These are phyloP conservation scores for Fusarium setosum DNA, from an alignment of 2,329 filamentous ascomycete genomes.

Conservation along the genomic window DNA sequence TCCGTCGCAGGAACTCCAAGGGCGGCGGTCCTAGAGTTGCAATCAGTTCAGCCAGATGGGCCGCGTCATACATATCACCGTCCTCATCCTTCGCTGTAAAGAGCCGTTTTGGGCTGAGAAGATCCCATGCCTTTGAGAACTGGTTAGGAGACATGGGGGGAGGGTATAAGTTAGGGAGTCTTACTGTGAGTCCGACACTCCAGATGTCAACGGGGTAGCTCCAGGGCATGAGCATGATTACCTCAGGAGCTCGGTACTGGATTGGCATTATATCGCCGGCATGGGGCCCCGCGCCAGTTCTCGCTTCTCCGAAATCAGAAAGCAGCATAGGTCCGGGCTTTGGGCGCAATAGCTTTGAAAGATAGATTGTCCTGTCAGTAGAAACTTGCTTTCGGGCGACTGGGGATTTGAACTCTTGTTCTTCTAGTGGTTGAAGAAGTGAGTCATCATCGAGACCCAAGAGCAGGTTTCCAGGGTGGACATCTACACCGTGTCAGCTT, in stretches of 20 bases:
- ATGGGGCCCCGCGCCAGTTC: slow-evolving; percentile 40
- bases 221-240: slow-evolving; percentile 37
- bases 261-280: slow-evolving; percentile 45
- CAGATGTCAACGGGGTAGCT: slow-evolving; percentile 43
- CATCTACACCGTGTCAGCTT: slow-evolving; percentile 24
- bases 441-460: slow-evolving; percentile 37
- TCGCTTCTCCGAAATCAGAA: slow-evolving; percentile 45
- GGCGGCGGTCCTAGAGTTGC: slow-evolving; percentile 39
- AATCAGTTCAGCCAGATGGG: slow-evolving; percentile 39
- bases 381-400: slow-evolving; percentile 33
- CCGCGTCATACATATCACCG: slow-evolving; percentile 34
- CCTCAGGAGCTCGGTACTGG: slow-evolving; percentile 40
- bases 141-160: background rate
- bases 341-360: slow-evolving; percentile 39
- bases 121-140: slow-evolving; percentile 37
- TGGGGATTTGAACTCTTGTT: slow-evolving; percentile 38
- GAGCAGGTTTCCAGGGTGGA: slow-evolving; percentile 42
- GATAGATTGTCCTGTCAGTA: slow-evolving; percentile 38
- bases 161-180: background rate
- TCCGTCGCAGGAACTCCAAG: slow-evolving; percentile 19
- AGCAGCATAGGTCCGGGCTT: slow-evolving; percentile 40
- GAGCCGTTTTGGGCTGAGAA: slow-evolving; percentile 30
- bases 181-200: slow-evolving; percentile 43
- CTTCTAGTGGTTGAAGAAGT: slow-evolving; percentile 33
- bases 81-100: slow-evolving; percentile 37